Conservation (phyloP, 2,329 filamentous ascomycete species). For the Colletotrichum camelliae region DNA sequence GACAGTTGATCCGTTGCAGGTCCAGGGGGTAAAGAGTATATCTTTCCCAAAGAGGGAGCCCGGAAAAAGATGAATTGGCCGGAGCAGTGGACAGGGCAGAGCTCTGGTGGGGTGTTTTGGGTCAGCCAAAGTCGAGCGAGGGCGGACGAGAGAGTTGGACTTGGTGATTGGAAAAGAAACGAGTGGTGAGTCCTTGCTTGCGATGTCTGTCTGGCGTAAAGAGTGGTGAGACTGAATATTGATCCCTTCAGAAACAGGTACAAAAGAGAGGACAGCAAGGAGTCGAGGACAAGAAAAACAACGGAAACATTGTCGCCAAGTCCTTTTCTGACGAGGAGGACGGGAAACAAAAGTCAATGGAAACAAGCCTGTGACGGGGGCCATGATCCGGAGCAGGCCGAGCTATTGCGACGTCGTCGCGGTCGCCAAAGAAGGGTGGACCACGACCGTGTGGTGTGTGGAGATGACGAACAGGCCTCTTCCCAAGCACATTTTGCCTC, state of each 20-base stretch:
- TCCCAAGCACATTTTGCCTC: slow-evolving; percentile 8
- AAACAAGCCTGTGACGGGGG: background rate
- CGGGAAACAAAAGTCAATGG: slow-evolving; percentile 13
- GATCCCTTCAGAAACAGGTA: slow-evolving; percentile 13
- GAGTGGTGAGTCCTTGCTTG: slow-evolving; percentile 6
- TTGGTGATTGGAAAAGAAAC: slow-evolving; percentile 13
- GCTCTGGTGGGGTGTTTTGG: slow-evolving; percentile 5
- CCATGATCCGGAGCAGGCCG: slow-evolving; percentile 13
- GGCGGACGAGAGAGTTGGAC: background rate
- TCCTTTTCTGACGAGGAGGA: background rate
- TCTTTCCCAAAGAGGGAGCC: slow-evolving; percentile 6
- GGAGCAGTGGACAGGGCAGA: background rate
- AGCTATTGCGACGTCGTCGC: slow-evolving; percentile 18
- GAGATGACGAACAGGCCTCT: slow-evolving; percentile 18
- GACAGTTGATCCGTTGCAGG: slow-evolving; percentile 17
- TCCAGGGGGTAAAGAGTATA: background rate
- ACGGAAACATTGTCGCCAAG: background rate
- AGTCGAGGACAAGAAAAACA: background rate
- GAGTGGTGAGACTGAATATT: slow-evolving; percentile 11
- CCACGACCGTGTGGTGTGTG: slow-evolving; percentile 11
- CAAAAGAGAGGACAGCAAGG: slow-evolving; percentile 1
- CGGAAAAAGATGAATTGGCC: background rate
- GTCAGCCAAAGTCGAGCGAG: background rate
- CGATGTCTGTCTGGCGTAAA: slow-evolving; percentile 4
- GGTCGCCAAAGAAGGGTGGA: slow-evolving; percentile 6